phyloP scores from a whole-genome alignment of 228 moss, liverwort and hornwort genomes.

The Sphagnum magellanicum region DNA sequence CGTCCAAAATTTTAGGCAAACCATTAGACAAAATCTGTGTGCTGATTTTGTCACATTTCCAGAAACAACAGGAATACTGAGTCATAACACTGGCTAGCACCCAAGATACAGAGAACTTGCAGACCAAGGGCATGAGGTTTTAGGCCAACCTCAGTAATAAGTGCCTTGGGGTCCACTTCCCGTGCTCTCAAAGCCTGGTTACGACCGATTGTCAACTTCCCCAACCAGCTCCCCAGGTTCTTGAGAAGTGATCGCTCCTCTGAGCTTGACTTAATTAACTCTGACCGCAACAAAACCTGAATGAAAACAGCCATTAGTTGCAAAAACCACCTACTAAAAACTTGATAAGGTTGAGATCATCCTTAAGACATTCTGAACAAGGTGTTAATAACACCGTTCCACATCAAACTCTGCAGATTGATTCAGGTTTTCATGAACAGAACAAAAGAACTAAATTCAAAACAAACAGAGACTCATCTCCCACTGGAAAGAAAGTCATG shows the following conservation, averaged over 20 bases:
- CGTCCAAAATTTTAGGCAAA: too few relatives aligned
- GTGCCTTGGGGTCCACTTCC: conserved; percentile 96
- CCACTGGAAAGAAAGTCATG: not conserved
- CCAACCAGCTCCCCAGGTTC: conserved; percentile 97
- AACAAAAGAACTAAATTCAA: too few relatives aligned
- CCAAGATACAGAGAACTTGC: too few relatives aligned
- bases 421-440: too few relatives aligned
- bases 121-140: too few relatives aligned
- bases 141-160: conserved; percentile 70
- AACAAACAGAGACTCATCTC: not conserved
- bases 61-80: too few relatives aligned
- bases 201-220: conserved; percentile 94
- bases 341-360: not conserved
- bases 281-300: conserved; percentile 88
- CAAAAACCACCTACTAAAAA: not conserved
- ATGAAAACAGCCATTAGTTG: not conserved
- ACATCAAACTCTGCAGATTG: too few relatives aligned
- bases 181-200: conserved; percentile 92
- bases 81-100: too few relatives aligned
- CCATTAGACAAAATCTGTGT: too few relatives aligned
- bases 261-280: conserved; percentile 88
- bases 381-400: not conserved
- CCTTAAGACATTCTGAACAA: not conserved
- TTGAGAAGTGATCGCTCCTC: conserved; percentile 95
- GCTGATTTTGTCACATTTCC: too few relatives aligned